These are phyloP conservation scores for Huntiella bhutanensis DNA, from an alignment of 2,329 filamentous ascomycete genomes.

Conservation along the genomic window DNA sequence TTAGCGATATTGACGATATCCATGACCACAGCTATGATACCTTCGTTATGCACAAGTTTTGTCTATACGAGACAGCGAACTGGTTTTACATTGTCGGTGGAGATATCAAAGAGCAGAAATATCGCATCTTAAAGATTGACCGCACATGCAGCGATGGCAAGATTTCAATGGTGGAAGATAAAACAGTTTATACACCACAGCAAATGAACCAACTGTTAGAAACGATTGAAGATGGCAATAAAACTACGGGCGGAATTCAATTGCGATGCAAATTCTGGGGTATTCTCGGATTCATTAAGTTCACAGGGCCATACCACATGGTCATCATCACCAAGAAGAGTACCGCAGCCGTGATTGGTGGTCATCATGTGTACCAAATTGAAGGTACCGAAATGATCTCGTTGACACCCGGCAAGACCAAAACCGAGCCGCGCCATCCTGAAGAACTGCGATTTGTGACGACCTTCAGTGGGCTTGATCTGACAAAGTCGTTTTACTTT, in stretches of 20 bases:
- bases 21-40: not conserved
- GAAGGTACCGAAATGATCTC: constrained; percentile 86
- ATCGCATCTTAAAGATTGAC: constrained; percentile 87
- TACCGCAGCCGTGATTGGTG: constrained; percentile 87
- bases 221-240: constrained; percentile 89
- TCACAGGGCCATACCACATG: constrained; percentile 96
- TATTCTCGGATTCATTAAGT: constrained; percentile 81
- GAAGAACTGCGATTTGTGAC: constrained; percentile 79
- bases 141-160: constrained; percentile 61
- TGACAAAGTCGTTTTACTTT: constrained; percentile 89
- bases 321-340: constrained; percentile 87
- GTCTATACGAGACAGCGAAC: constrained; percentile 86
- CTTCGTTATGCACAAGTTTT: constrained; percentile 64
- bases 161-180: constrained; percentile 76
- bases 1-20: too few relatives aligned
- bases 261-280: constrained; percentile 86
- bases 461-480: constrained; percentile 78
- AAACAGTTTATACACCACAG: constrained; percentile 78
- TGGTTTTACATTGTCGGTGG: constrained; percentile 89
- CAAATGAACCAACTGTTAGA: constrained; percentile 89
- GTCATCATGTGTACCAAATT: constrained; percentile 89
- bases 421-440: constrained; percentile 58
- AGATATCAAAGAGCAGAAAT: constrained; percentile 74
- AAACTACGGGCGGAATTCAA: constrained; percentile 72
- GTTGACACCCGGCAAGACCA: constrained; percentile 57